Conservation (phyloP, 129 eudicot species). For the Tanacetum coccineum region DNA sequence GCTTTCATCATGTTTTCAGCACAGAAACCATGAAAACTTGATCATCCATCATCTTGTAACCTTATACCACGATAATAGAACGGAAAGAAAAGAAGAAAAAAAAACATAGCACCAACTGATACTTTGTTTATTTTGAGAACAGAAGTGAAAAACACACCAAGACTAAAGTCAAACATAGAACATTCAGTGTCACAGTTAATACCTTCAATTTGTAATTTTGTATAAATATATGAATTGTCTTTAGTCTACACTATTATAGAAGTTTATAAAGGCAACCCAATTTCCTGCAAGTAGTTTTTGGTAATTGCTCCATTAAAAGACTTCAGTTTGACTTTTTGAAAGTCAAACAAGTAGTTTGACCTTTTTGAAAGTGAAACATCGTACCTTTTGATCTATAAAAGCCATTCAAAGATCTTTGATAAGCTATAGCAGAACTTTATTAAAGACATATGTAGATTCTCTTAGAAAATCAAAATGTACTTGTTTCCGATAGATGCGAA, state of each 20-base stretch:
- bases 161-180: slow-evolving; percentile 10
- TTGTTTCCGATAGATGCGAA: background rate
- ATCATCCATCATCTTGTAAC: background rate
- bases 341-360: background rate
- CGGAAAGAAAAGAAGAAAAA: too few relatives aligned
- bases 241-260: slow-evolving; percentile 1
- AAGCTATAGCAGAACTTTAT: background rate
- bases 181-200: background rate
- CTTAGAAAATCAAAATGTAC: too few relatives aligned
- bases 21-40: slow-evolving; percentile 70
- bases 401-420: slow-evolving; percentile 7
- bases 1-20: slow-evolving; percentile 95
- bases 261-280: slow-evolving; percentile 2
- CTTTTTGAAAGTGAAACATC: slow-evolving; percentile 1
- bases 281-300: background rate
- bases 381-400: background rate
- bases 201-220: background rate
- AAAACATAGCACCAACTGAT: background rate
- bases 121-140: background rate
- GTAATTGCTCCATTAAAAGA: background rate
- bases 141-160: too few relatives aligned
- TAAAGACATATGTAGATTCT: slow-evolving; percentile 1
- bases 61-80: background rate
- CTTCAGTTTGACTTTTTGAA: background rate
- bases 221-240: background rate